Evolutionary conservation across 2,329 filamentous ascomycete species (phyloP), one percentile per base, ranked within the genome.

Genomic region (Beauveria caledonica): DNA sequence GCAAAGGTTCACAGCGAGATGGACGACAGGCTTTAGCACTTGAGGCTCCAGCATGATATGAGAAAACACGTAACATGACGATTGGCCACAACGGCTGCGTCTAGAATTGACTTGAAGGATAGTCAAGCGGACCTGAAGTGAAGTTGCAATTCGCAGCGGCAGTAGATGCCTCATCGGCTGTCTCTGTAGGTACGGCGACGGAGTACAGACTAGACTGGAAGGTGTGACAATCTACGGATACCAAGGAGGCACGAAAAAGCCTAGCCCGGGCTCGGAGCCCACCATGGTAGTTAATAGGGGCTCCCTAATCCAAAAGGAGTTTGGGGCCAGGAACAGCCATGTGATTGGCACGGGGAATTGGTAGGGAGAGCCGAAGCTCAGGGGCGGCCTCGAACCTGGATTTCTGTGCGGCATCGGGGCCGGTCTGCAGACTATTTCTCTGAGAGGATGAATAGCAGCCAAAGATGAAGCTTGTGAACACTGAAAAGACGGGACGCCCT

Each of bases 281-380:
- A 29, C 44, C 56, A n/a, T 36, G 23, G 45, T 21, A 42, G 39
- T 50, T 21, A 48, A 55, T 33, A 40, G 21, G 40, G 51, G 44
- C 58, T 51, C 5, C 23, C 45, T 55, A 60, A 15, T 19, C 50
- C 58, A 5, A 44, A 57, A 39, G 17, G 10, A 49, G 60, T n/a
- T 39, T 60, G 62, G 64, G 45, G 57, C 44, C 64, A 65, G 64
- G 64, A 62, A 65, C 64, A 62, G 48, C 27, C 21, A 9, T 58
- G 7, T 59, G 55, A 64, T 65, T 65, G 62, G 64, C 44, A 58
- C 64, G 64, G 62, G 64, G 62, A 56, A 49, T 13, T 25, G n/a
- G 11, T 29, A 27, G 49, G 53, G 39, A 53, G 29, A 59, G 48
- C 55, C 54, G 60, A 59, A 49, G 44, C 42, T 48, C 58, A 60